Conservation (phyloP, 768 basidiomycete genomes). For the Russula sp. region DNA sequence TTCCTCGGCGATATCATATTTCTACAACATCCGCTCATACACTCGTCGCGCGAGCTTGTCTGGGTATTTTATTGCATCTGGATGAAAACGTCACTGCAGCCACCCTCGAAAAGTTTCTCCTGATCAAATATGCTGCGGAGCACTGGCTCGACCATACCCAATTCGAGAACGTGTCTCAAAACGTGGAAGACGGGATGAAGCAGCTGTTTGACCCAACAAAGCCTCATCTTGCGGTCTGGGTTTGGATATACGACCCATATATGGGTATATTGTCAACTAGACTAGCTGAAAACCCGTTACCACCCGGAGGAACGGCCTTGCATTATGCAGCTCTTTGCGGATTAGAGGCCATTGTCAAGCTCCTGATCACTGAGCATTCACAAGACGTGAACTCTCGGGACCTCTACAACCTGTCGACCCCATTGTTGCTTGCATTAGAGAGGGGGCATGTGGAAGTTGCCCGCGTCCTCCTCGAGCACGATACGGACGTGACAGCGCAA, state of each 20-base stretch:
- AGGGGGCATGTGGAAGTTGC: neutral
- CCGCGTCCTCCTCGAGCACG: neutral
- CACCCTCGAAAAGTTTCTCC: neutral
- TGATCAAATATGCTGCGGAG: neutral
- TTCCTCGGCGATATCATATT: neutral
- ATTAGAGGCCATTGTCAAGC: neutral
- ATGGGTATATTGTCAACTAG: too few species aligned
- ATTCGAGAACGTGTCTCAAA: neutral
- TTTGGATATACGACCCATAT: neutral
- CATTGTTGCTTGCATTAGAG: neutral
- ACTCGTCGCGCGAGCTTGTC: neutral
- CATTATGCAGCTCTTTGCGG: neutral
- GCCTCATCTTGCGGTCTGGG: neutral
- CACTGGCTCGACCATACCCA: neutral
- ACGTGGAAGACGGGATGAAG: neutral
- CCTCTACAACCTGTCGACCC: neutral
- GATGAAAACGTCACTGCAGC: neutral
- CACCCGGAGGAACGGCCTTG: neutral
- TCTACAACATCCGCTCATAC: neutral
- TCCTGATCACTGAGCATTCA: neutral
- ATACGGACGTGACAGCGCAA: neutral
- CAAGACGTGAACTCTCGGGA: neutral
- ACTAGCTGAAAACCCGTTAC: neutral
- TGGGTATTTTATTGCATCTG: neutral
- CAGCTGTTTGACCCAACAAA: neutral